phyloP scores from a whole-genome alignment of 306 rosid genomes.

The Cucumis cinereus region DNA sequence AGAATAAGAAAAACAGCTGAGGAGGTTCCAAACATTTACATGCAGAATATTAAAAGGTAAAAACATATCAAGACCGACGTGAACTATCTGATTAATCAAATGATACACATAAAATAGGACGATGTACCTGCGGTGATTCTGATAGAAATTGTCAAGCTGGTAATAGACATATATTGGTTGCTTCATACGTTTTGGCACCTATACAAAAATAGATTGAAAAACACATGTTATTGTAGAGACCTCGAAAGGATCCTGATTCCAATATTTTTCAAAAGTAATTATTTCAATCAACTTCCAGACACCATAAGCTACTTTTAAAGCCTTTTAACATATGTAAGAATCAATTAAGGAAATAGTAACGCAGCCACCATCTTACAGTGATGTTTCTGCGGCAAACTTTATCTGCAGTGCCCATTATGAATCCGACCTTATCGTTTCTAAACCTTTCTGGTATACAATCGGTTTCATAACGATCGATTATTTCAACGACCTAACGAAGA shows the following conservation, averaged over 20 bases:
- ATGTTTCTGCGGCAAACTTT: slow-evolving; percentile 40
- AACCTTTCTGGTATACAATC: slow-evolving; percentile 31
- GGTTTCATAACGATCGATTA: slow-evolving; percentile 60
- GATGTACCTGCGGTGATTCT: slow-evolving; percentile 79
- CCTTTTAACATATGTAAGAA: neutral
- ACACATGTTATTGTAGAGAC: neutral
- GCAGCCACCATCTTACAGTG: slow-evolving; percentile 22
- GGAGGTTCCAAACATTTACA: neutral
- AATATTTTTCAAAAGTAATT: neutral
- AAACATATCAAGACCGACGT: neutral
- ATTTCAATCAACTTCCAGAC: neutral
- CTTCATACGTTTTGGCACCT: slow-evolving; percentile 66
- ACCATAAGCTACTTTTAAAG: neutral
- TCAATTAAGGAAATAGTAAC: neutral
- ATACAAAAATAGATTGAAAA: slow-evolving; percentile 15
- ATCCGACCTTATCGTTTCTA: slow-evolving; percentile 33
- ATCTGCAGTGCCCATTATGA: slow-evolving; percentile 32
- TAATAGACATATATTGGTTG: slow-evolving; percentile 71
- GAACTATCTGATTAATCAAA: neutral
- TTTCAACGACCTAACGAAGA: slow-evolving; percentile 63
- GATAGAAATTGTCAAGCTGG: slow-evolving; percentile 90
- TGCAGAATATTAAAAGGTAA: neutral
- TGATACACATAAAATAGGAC: neutral
- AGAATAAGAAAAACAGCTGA: neutral
- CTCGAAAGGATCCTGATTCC: neutral